Evolutionary conservation across 257 asterid species (phyloP).

Genomic region (Rauvolfia tetraphylla): DNA sequence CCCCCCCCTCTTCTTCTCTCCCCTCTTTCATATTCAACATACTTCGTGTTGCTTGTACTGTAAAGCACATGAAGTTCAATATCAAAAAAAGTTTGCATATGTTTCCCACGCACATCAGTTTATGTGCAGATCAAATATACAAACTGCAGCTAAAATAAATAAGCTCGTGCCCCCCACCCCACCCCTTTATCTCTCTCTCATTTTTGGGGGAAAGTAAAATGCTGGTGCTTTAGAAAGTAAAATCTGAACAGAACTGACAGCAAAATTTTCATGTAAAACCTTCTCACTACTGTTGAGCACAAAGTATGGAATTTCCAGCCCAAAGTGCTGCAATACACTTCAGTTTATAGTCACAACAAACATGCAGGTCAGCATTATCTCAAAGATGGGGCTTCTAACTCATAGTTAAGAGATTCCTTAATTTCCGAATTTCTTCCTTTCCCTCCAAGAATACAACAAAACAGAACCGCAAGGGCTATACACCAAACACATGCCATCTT

Average conservation of each 20-base stretch:
- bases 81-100: background rate
- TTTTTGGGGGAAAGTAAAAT: too few species aligned
- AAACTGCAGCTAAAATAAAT: background rate
- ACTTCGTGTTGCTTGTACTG: background rate
- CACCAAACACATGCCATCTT: background rate
- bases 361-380: background rate
- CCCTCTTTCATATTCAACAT: background rate
- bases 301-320: background rate
- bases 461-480: too few species aligned
- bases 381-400: background rate
- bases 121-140: background rate
- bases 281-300: background rate
- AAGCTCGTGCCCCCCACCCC: background rate
- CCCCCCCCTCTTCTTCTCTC: background rate
- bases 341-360: background rate
- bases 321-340: background rate
- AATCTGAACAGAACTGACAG: background rate
- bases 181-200: too few species aligned
- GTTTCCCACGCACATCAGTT: background rate
- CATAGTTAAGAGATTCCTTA: too few species aligned
- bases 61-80: background rate
- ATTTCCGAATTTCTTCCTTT: too few species aligned
- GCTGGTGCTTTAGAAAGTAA: background rate
- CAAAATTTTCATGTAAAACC: background rate
- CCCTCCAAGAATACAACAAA: too few species aligned